Conservation (phyloP, 805 yeast species). For the Dipodascus geniculatus region DNA sequence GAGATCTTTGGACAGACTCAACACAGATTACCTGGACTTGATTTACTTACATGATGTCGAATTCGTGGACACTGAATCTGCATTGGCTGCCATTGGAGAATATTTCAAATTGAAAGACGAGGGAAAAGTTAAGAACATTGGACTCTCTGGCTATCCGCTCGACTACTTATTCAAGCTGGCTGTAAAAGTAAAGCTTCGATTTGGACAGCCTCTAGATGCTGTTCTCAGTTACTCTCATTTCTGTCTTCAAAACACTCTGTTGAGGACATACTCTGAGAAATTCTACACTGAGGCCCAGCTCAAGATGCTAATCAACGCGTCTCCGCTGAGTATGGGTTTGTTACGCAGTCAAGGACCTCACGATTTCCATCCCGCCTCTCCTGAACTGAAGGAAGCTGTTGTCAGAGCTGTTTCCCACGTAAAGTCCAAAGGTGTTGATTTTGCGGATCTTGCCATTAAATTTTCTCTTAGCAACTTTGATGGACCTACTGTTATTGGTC, state of each 20-base stretch:
- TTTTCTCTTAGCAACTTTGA: constrained; percentile 59
- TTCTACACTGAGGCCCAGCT: constrained; percentile 37
- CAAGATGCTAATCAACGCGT: constrained; percentile 58
- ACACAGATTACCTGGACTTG: constrained; percentile 61
- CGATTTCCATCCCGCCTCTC: constrained; percentile 70
- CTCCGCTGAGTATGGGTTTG: constrained; percentile 81
- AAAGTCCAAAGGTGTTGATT: constrained; percentile 40
- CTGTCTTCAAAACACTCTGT: constrained; percentile 65
- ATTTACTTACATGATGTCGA: constrained; percentile 88
- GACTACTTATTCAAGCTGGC: constrained; percentile 50
- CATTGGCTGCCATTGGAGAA: constrained; percentile 51
- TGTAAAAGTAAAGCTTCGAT: constrained; percentile 21
- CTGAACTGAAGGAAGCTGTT: constrained; percentile 38
- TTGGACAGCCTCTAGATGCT: constrained; percentile 58
- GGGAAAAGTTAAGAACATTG: constrained; percentile 55
- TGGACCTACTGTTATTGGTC: constrained; percentile 70
- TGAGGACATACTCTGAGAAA: constrained; percentile 32
- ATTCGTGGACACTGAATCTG: constrained; percentile 46
- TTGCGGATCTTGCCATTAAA: constrained; percentile 74
- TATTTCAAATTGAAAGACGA: constrained; percentile 46
- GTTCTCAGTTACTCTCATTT: constrained; percentile 71
- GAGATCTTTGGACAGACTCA: constrained; percentile 56
- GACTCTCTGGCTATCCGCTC: constrained; percentile 83
- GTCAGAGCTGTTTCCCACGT: constrained; percentile 35
- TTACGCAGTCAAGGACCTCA: constrained; percentile 57